Conservation (phyloP, 2,329 filamentous ascomycete species). For the Sporothrix variecibatus region DNA sequence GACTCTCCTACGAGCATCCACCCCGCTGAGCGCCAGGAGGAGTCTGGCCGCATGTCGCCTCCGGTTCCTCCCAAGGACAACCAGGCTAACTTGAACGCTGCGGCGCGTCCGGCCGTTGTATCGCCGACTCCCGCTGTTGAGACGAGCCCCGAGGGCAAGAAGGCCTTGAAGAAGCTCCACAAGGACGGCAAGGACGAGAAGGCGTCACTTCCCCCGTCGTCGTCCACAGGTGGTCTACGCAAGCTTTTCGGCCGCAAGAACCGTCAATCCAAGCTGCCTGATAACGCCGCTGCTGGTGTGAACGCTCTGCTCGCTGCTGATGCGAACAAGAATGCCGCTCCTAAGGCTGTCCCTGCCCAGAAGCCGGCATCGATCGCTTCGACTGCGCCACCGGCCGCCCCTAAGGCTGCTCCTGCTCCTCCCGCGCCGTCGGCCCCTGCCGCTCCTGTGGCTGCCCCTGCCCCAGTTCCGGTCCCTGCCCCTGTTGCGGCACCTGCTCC, state of each 20-base stretch:
- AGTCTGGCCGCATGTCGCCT: constrained; percentile 31
- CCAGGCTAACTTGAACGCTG: constrained; percentile 39
- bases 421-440: constrained; percentile 32
- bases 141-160: constrained; percentile 49
- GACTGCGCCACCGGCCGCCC: background rate
- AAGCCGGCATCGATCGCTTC: constrained; percentile 21
- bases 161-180: constrained; percentile 56
- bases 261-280: constrained; percentile 57
- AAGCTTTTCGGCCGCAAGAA: constrained; percentile 69
- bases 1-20: constrained; percentile 41
- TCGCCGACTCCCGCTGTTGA: constrained; percentile 43
- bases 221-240: constrained; percentile 53
- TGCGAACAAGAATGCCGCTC: background rate
- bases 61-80: constrained; percentile 44
- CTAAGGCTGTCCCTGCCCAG: background rate
- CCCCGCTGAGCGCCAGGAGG: constrained; percentile 35
- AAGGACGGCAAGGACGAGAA: constrained; percentile 48
- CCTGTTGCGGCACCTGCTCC: constrained; percentile 30
- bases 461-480: constrained; percentile 26
- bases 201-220: constrained; percentile 29
- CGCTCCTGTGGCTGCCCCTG: constrained; percentile 33
- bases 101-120: constrained; percentile 41
- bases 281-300: constrained; percentile 54
- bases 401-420: background rate
- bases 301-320: constrained; percentile 53